Percentiles rank a stretch among this genome's conserved stretches.
Evolutionary conservation across 768 basidiomycete species (phyloP).

Genomic region (Dictyophora rubrovolvata): DNA sequence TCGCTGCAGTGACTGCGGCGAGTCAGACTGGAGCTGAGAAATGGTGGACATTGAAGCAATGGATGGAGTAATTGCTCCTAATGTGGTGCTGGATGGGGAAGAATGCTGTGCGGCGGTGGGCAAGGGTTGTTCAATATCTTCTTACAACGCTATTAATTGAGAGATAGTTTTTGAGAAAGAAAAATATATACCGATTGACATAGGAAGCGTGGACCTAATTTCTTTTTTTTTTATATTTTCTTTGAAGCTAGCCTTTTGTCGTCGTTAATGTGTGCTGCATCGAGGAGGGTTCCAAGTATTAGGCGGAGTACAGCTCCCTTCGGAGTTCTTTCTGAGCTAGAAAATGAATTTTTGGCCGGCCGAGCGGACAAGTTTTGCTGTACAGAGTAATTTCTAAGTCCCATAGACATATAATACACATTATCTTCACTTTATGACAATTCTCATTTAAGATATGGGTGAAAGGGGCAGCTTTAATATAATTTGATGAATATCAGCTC

Average conservation of each 20-base stretch:
- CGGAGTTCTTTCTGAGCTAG: neutral
- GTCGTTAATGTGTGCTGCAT: constrained; percentile 4
- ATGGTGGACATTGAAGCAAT: neutral
- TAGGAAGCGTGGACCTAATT: constrained; percentile 6
- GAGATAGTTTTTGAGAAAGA: neutral
- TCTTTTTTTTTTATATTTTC: neutral
- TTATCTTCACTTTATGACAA: too few species aligned
- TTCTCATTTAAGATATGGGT: too few species aligned
- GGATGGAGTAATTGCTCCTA: neutral
- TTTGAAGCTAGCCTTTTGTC: neutral
- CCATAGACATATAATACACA: too few species aligned
- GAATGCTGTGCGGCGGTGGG: constrained; percentile 8
- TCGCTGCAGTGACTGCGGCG: neutral
- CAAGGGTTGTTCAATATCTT: constrained; percentile 5
- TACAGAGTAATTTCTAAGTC: neutral
- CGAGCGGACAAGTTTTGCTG: neutral
- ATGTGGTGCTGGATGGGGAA: neutral
- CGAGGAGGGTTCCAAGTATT: neutral
- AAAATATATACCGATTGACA: constrained; percentile 5
- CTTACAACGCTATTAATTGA: neutral
- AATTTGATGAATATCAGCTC: too few species aligned
- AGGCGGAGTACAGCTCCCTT: neutral
- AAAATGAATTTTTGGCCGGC: neutral
- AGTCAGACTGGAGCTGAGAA: neutral
- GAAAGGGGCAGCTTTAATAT: too few species aligned